Evolutionary conservation across 2,329 filamentous ascomycete species (phyloP).

Genomic region (Xylariaceae sp.): DNA sequence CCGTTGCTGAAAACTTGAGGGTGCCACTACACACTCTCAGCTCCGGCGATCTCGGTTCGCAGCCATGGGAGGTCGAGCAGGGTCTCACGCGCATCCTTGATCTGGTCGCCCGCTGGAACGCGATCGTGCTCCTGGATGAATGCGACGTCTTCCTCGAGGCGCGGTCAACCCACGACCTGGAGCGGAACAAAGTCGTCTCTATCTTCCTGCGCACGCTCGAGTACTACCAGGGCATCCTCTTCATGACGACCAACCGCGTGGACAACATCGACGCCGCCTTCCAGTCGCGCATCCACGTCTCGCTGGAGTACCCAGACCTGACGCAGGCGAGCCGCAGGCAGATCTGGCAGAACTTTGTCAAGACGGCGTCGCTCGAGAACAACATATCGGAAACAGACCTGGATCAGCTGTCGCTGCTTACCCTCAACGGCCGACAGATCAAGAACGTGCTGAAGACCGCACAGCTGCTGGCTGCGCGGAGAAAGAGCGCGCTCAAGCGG

Average conservation of each 20-base stretch:
- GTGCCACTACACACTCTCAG: conserved; percentile 44
- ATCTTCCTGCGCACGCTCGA: conserved; percentile 33
- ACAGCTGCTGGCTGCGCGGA: conserved; percentile 37
- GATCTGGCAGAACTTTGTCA: conserved; percentile 36
- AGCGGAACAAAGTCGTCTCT: conserved; percentile 33
- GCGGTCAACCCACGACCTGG: conserved; percentile 35
- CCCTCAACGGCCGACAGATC: conserved; percentile 40
- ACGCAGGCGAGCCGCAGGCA: conserved; percentile 18
- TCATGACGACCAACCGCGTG: conserved; percentile 35
- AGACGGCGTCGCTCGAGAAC: conserved; percentile 24
- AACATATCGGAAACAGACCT: conserved; percentile 33
- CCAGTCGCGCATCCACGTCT: conserved; percentile 35
- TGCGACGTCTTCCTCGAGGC: conserved; percentile 45
- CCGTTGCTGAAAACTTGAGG: conserved; percentile 45
- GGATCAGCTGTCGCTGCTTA: conserved; percentile 28
- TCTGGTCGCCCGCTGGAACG: conserved; percentile 49
- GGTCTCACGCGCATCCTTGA: conserved; percentile 42
- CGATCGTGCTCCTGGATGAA: conserved; percentile 44
- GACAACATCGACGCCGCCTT: conserved; percentile 34
- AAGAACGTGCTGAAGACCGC: conserved; percentile 39
- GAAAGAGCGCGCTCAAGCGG: conserved; percentile 6
- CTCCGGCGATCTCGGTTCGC: conserved; percentile 41
- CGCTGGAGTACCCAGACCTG: conserved; percentile 30
- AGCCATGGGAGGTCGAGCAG: conserved; percentile 35
- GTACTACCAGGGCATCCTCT: conserved; percentile 34